Evolutionary conservation across 2,329 filamentous ascomycete genomes (phyloP).

Genomic region (Diaporthe capsici): DNA sequence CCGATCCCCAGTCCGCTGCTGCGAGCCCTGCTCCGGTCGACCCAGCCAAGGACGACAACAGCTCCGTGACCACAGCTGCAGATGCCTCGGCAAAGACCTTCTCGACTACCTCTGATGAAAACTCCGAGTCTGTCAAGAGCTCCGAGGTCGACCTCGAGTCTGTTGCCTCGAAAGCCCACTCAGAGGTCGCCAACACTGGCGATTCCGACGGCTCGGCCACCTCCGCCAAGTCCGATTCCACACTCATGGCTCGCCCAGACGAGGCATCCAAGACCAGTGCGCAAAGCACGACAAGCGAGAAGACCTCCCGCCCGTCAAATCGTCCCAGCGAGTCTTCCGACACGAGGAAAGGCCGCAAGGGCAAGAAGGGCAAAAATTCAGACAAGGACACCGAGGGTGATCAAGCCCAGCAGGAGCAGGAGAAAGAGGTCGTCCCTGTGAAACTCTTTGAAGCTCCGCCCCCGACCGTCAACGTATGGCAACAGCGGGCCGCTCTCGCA

Average conservation of each 20-base stretch:
- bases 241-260: constrained; percentile 40
- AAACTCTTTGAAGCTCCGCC: constrained; percentile 85
- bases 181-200: constrained; percentile 48
- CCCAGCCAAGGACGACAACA: constrained; percentile 52
- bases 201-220: constrained; percentile 50
- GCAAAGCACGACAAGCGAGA: constrained; percentile 45
- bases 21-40: constrained; percentile 52
- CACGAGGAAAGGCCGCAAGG: constrained; percentile 72
- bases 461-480: constrained; percentile 90
- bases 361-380: constrained; percentile 71
- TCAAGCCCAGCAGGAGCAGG: constrained; percentile 68
- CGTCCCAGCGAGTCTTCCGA: constrained; percentile 79
- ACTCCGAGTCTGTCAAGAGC: constrained; percentile 46
- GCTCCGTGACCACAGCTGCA: constrained; percentile 52
- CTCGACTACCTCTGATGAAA: constrained; percentile 56
- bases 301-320: constrained; percentile 71
- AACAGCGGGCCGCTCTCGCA: constrained; percentile 78
- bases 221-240: constrained; percentile 52
- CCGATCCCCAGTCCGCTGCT: constrained; percentile 52
- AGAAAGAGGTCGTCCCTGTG: constrained; percentile 70
- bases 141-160: constrained; percentile 45
- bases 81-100: constrained; percentile 54
- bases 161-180: constrained; percentile 47
- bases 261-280: constrained; percentile 42
- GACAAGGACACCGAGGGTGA: constrained; percentile 69